Base-by-base conservation (phyloP, 139 green algal genomes). In the Dunaliella primolecta region DNA sequence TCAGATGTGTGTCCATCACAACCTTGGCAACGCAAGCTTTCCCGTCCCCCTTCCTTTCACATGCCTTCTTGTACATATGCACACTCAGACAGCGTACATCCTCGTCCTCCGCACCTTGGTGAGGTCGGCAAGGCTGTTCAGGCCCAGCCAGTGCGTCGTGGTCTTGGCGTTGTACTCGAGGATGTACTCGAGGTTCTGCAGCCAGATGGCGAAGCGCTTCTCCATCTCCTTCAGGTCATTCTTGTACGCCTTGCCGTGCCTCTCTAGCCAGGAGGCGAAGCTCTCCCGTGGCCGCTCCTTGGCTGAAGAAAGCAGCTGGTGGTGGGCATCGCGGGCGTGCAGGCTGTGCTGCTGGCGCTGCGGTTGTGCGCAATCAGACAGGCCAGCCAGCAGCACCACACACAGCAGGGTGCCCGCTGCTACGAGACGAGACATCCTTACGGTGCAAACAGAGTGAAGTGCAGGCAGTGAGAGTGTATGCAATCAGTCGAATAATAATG, bases 51-150 rank as follows among this genome's bases (percentile, higher is more conserved):
- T n/a, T n/a, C n/a, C n/a, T n/a, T n/a, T n/a, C n/a, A n/a, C n/a
- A n/a, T n/a, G n/a, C n/a, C n/a, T n/a, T n/a, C n/a, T n/a, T n/a
- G n/a, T n/a, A n/a, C n/a, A n/a, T n/a, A n/a, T n/a, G n/a, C n/a
- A n/a, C n/a, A n/a, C n/a, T n/a, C n/a, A n/a, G n/a, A n/a, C n/a
- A n/a, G n/a, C n/a, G n/a, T n/a, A n/a, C n/a, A n/a, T n/a, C n/a
- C 92, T 64, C 46, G 7, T 37, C 70, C 1, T 64, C 46, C 46
- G 15, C 46, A 64, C 46, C 46, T 57, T 87, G 1, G 92, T 96
- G 37, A 98, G 84, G 84, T 99, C 96, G 3, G 97, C 96, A 36
- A 97, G 92, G 3, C 83, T 31, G 84, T 95, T 98, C 75, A 99
- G 86, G 35, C 90, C 93, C 15, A 99, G 86, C 91, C 91, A 95